Evolutionary conservation across 2,329 filamentous ascomycete genomes (phyloP).

Genomic region (Macroventuria anomochaeta): DNA sequence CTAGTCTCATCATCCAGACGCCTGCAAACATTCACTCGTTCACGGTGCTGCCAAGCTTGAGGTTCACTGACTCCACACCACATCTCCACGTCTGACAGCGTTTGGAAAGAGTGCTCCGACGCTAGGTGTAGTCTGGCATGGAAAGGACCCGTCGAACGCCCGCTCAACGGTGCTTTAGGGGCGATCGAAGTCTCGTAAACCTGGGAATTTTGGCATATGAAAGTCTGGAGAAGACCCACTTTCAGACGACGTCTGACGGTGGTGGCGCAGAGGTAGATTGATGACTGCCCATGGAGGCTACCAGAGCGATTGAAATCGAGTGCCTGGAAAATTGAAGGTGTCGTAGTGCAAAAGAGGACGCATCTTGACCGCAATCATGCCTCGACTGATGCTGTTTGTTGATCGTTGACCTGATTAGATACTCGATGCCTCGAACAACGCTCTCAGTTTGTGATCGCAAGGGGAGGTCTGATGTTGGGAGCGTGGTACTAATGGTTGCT

Average conservation of each 20-base stretch:
- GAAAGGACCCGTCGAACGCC: constrained; percentile 18
- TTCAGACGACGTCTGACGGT: constrained; percentile 11
- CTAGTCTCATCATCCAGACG: not conserved
- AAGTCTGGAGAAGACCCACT: constrained; percentile 31
- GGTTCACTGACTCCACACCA: constrained; percentile 5
- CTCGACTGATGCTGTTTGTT: no score
- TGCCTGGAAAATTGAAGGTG: no score
- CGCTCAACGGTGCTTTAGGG: constrained; percentile 12
- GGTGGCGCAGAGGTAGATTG: not conserved
- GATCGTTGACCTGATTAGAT: no score
- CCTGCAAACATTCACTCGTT: not conserved
- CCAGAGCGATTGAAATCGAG: no score
- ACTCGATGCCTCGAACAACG: no score
- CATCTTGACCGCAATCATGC: no score
- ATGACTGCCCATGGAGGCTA: no score
- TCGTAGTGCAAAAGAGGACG: no score
- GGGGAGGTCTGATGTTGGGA: no score
- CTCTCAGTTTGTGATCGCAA: no score
- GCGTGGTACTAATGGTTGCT: not conserved
- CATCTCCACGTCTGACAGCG: not conserved
- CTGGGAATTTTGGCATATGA: constrained; percentile 28
- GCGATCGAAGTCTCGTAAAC: constrained; percentile 24
- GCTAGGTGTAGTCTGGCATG: constrained; percentile 14
- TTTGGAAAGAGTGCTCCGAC: constrained; percentile 5
- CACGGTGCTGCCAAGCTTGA: constrained; percentile 3